Percentiles rank a stretch among this genome's conserved stretches.
These are phyloP conservation scores for Datisca glomerata DNA, from an alignment of 306 rosid genomes.

Conservation along the genomic window DNA sequence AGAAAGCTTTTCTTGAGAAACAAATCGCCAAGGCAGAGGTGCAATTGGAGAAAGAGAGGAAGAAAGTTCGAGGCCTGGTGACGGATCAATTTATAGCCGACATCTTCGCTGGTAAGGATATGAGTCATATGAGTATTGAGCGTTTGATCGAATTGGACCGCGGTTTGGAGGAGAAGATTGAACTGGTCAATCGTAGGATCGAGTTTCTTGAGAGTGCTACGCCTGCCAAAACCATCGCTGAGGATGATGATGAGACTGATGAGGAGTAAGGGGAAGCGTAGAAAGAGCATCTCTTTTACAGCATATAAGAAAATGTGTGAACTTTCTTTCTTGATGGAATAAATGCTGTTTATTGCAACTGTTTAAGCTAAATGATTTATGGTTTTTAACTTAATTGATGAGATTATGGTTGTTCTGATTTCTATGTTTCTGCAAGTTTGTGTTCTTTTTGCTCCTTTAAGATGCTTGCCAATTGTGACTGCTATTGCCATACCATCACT, in stretches of 20 bases:
- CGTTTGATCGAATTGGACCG: neutral
- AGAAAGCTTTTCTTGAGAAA: slow-evolving; percentile 2
- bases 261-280: neutral
- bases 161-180: slow-evolving; percentile 1
- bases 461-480: too few relatives aligned
- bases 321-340: neutral
- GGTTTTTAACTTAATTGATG: too few relatives aligned
- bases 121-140: neutral
- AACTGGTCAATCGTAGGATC: neutral
- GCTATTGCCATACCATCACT: too few relatives aligned
- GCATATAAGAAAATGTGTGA: neutral
- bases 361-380: too few relatives aligned
- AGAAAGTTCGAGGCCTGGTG: neutral
- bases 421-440: too few relatives aligned
- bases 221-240: neutral
- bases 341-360: too few relatives aligned
- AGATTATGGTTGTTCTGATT: too few relatives aligned
- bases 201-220: neutral
- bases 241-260: neutral
- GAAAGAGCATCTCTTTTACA: neutral
- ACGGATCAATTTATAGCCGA: neutral
- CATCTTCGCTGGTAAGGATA: slow-evolving; percentile 4
- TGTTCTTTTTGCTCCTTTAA: too few relatives aligned
- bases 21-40: neutral
- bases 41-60: slow-evolving; percentile 1